Conservation (phyloP, 2,329 filamentous ascomycete genomes). For the Colletotrichum tabaci region DNA sequence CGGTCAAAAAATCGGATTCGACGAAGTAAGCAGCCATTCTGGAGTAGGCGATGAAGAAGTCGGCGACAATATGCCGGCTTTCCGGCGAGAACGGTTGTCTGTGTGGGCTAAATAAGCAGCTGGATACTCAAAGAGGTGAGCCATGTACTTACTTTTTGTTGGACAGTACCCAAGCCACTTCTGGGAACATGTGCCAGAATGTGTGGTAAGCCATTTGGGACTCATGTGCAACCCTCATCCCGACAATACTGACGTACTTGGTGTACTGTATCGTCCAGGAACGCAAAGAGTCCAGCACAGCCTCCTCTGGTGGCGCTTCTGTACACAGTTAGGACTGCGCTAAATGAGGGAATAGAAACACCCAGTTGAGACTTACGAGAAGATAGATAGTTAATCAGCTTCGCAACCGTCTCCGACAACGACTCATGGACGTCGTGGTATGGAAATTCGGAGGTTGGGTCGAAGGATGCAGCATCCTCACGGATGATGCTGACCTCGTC, state of each 20-base stretch:
- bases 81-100: conserved; percentile 28
- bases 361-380: conserved; percentile 46
- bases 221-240: conserved; percentile 55
- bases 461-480: conserved; percentile 45
- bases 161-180: conserved; percentile 60
- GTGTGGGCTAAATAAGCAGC: background rate
- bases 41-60: conserved; percentile 61
- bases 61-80: conserved; percentile 49
- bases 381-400: conserved; percentile 55
- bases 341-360: background rate
- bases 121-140: too few species aligned
- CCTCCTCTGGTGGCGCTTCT: conserved; percentile 61
- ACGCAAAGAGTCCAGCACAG: conserved; percentile 60
- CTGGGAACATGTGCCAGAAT: conserved; percentile 69
- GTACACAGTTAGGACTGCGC: conserved; percentile 45
- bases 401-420: conserved; percentile 51
- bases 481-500: conserved; percentile 47
- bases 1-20: conserved; percentile 60
- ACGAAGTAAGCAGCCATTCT: conserved; percentile 68
- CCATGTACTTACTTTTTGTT: conserved; percentile 40
- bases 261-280: conserved; percentile 68
- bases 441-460: conserved; percentile 65
- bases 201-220: conserved; percentile 60
- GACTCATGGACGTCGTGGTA: conserved; percentile 55
- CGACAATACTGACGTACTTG: conserved; percentile 53